phyloP scores from a whole-genome alignment of 495 filamentous ascomycete genomes.

The Astrothelium macrocarpum region DNA sequence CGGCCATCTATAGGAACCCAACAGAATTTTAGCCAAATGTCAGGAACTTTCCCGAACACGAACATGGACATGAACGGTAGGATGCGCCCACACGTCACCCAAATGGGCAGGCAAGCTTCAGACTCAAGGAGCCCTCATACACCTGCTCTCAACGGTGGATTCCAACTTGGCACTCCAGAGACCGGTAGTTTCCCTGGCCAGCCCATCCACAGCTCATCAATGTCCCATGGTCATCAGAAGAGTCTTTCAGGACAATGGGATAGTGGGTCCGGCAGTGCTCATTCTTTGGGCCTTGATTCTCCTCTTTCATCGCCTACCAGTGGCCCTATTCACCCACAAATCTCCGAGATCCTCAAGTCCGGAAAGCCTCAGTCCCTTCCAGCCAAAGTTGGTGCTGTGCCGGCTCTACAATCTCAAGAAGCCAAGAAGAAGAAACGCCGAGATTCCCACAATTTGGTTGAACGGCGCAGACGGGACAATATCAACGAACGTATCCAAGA shows the following conservation, averaged over 20 bases:
- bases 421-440: slow-evolving; percentile 81
- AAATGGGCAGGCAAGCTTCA: slow-evolving; percentile 59
- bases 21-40: not conserved
- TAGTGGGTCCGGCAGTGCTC: slow-evolving; percentile 64
- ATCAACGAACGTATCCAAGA: slow-evolving; percentile 99
- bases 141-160: slow-evolving; percentile 45
- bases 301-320: slow-evolving; percentile 50
- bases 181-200: slow-evolving; percentile 63
- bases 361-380: slow-evolving; percentile 58
- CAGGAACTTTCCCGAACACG: not conserved
- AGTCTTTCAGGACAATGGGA: slow-evolving; percentile 75
- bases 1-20: slow-evolving; percentile 26
- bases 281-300: slow-evolving; percentile 65
- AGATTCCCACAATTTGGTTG: slow-evolving; percentile 93
- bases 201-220: slow-evolving; percentile 52
- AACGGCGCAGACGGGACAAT: slow-evolving; percentile 88
- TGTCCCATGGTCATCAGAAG: slow-evolving; percentile 64
- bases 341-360: slow-evolving; percentile 59
- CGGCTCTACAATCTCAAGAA: slow-evolving; percentile 63
- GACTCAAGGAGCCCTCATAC: slow-evolving; percentile 67
- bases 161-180: slow-evolving; percentile 54
- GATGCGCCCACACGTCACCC: not conserved
- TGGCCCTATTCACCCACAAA: slow-evolving; percentile 43
- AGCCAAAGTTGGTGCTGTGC: slow-evolving; percentile 49
- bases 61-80: slow-evolving; percentile 19